Evolutionary conservation across 495 filamentous ascomycete species (phyloP).

Genomic region (Penicillium silybi): DNA sequence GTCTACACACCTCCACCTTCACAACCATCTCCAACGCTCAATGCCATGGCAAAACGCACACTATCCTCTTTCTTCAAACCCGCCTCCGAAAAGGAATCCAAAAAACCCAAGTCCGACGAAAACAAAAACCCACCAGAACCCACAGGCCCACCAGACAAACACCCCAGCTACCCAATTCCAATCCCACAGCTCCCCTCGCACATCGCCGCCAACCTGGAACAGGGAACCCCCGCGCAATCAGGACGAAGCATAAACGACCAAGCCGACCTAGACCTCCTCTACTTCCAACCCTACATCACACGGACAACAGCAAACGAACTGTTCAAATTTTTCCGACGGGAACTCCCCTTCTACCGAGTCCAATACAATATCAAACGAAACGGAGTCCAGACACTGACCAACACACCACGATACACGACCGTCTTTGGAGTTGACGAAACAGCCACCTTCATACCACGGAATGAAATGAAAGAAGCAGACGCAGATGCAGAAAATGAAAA

Average conservation of each 20-base stretch:
- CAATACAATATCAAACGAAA: conserved; percentile 63
- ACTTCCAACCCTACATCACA: conserved; percentile 63
- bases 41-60: conserved; percentile 25
- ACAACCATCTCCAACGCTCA: background rate
- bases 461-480: background rate
- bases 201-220: conserved; percentile 33
- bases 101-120: conserved; percentile 16
- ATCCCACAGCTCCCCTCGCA: conserved; percentile 51
- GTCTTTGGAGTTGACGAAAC: conserved; percentile 69
- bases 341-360: conserved; percentile 70
- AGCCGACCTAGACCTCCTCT: conserved; percentile 61
- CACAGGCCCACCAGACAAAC: conserved; percentile 20
- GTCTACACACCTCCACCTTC: background rate
- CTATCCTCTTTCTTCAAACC: conserved; percentile 28
- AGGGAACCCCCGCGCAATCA: conserved; percentile 20
- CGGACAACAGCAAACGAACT: conserved; percentile 47
- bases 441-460: conserved; percentile 27
- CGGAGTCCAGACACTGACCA: conserved; percentile 52
- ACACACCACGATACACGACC: conserved; percentile 66
- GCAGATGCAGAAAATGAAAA: background rate
- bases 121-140: background rate
- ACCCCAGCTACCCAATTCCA: conserved; percentile 60
- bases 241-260: conserved; percentile 50
- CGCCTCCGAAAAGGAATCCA: background rate
- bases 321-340: conserved; percentile 59